phyloP scores from a whole-genome alignment of 306 rosid species.

The Pyrus bretschneideri region DNA sequence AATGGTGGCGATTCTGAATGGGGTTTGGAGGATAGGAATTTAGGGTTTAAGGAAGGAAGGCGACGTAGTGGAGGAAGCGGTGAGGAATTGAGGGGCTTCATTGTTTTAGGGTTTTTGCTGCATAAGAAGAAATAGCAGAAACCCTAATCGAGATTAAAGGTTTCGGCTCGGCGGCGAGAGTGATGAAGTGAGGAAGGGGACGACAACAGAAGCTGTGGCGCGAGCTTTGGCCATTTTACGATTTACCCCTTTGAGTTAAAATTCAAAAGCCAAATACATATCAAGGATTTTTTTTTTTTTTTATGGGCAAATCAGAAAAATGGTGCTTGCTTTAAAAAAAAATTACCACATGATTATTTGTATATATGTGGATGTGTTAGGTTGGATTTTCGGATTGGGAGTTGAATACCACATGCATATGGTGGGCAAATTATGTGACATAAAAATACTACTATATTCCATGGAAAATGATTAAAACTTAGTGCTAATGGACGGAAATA shows the following conservation, averaged over 20 bases:
- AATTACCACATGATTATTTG: too few relatives aligned
- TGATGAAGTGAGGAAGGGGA: background rate
- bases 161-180: background rate
- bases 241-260: background rate
- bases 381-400: background rate
- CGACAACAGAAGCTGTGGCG: background rate
- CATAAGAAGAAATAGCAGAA: background rate
- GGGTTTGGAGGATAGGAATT: conserved; percentile 16
- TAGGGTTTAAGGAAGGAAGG: conserved; percentile 17
- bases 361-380: background rate
- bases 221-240: background rate
- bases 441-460: too few relatives aligned
- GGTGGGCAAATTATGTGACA: too few relatives aligned
- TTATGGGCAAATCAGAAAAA: background rate
- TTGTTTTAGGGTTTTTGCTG: background rate
- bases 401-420: background rate
- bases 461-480: too few relatives aligned
- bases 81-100: conserved; percentile 18
- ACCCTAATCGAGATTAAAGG: background rate
- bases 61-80: conserved; percentile 15
- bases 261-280: background rate
- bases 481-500: too few relatives aligned
- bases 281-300: background rate
- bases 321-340: background rate
- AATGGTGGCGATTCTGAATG: background rate